Evolutionary conservation across 257 asterid genomes (phyloP).

Genomic region (Solanum rostratum): DNA sequence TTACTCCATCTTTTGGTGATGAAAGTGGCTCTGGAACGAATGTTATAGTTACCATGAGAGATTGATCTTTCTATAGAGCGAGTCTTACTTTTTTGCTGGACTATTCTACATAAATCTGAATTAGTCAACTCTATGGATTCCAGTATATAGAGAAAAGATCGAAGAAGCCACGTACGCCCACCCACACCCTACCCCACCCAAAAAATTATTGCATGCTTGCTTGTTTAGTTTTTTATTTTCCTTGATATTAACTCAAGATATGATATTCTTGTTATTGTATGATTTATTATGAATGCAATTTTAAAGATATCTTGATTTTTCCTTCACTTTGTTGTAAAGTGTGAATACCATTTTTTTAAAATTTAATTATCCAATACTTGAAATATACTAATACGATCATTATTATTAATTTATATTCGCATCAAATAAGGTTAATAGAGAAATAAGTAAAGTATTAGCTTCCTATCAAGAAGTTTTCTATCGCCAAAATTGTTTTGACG

Average conservation of each 20-base stretch:
- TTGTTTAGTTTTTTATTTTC: not conserved
- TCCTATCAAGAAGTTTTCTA: not conserved
- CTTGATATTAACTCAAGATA: not conserved
- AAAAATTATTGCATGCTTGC: not conserved
- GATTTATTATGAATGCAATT: not conserved
- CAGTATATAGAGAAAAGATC: not conserved
- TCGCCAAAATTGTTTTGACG: too few relatives aligned
- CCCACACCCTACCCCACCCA: too few relatives aligned
- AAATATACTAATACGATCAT: not conserved
- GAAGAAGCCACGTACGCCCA: not conserved
- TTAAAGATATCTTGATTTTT: not conserved
- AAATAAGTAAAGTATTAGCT: not conserved
- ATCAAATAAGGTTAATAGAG: not conserved
- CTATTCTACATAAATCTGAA: not conserved
- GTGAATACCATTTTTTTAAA: not conserved
- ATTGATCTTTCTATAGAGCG: not conserved
- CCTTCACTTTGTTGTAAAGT: not conserved
- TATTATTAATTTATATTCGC: not conserved
- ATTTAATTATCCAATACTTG: not conserved
- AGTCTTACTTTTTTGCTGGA: not conserved
- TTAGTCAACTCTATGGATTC: not conserved
- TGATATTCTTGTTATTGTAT: not conserved
- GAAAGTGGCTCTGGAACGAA: slow-evolving; percentile 3
- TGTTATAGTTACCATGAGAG: slow-evolving; percentile 14
- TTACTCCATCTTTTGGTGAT: slow-evolving; percentile 17